These are phyloP conservation scores for Aspergillus fumigatus DNA, from an alignment of 2,329 filamentous ascomycete genomes.

Conservation along the genomic window DNA sequence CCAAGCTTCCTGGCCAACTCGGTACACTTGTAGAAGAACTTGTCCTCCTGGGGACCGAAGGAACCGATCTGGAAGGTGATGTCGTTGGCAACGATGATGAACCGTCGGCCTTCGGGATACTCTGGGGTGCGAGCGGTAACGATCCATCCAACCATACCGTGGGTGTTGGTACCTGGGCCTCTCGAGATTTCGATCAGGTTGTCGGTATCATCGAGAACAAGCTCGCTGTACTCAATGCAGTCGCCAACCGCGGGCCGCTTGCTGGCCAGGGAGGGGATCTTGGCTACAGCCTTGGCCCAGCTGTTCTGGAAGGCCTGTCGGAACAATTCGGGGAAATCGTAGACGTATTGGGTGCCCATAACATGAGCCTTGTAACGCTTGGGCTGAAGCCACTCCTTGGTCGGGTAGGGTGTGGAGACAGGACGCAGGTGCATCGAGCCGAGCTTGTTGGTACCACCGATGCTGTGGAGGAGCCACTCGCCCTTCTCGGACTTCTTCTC, in stretches of 20 bases:
- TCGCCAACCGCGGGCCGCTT: slow-evolving; percentile 82
- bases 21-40: slow-evolving; percentile 99
- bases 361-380: slow-evolving; percentile 99
- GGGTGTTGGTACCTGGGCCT: slow-evolving; percentile 89
- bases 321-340: slow-evolving; percentile 99
- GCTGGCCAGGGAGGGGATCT: slow-evolving; percentile 67
- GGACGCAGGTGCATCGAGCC: slow-evolving; percentile 91
- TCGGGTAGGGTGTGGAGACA: slow-evolving; percentile 88
- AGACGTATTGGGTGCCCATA: slow-evolving; percentile 99
- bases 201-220: slow-evolving; percentile 91
- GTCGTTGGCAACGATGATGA: slow-evolving; percentile 97
- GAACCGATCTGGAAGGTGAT: slow-evolving; percentile 99
- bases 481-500: slow-evolving; percentile 98
- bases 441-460: slow-evolving; percentile 90
- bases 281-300: slow-evolving; percentile 73
- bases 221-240: slow-evolving; percentile 89
- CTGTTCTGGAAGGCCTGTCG: slow-evolving; percentile 94
- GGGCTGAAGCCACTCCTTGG: slow-evolving; percentile 97
- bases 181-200: slow-evolving; percentile 89
- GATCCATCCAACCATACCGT: slow-evolving; percentile 98
- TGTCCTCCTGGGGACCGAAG: slow-evolving; percentile 93
- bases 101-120: slow-evolving; percentile 86
- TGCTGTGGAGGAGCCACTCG: slow-evolving; percentile 97
- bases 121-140: slow-evolving; percentile 92
- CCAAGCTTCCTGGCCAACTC: slow-evolving; percentile 90